These are phyloP conservation scores for Russula emetica DNA, from an alignment of 768 basidiomycete genomes.

Conservation along the genomic window DNA sequence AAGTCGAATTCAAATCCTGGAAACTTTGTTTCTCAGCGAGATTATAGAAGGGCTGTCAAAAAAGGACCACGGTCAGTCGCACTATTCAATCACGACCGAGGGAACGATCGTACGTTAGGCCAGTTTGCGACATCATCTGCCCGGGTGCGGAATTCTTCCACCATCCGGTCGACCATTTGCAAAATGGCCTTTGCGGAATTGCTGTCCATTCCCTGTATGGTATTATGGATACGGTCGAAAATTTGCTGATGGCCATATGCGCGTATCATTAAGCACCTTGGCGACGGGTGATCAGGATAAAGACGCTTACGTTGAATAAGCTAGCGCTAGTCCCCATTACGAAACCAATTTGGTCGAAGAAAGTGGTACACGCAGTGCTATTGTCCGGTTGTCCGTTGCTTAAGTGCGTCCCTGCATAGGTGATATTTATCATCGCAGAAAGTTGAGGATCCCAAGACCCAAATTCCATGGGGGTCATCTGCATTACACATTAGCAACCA, in stretches of 20 bases:
- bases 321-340: constrained; percentile 72
- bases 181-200: constrained; percentile 42
- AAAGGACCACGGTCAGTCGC: not conserved
- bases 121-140: constrained; percentile 63
- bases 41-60: constrained; percentile 45
- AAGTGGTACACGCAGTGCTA: constrained; percentile 58
- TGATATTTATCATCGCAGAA: constrained; percentile 63
- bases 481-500: constrained; percentile 4
- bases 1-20: constrained; percentile 47
- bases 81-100: not conserved
- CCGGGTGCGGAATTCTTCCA: constrained; percentile 47
- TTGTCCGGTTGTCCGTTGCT: constrained; percentile 52
- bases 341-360: constrained; percentile 72
- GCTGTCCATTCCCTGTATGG: constrained; percentile 39
- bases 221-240: constrained; percentile 44
- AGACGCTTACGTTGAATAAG: constrained; percentile 52
- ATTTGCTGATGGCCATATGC: constrained; percentile 40
- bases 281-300: not conserved
- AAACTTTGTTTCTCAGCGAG: constrained; percentile 44
- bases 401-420: constrained; percentile 62
- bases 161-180: constrained; percentile 46
- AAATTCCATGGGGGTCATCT: constrained; percentile 63
- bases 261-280: not conserved
- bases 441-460: constrained; percentile 71
- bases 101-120: constrained; percentile 46